Base-by-base conservation (phyloP, 23 red algal genomes). In the Agarophyton chilense region DNA sequence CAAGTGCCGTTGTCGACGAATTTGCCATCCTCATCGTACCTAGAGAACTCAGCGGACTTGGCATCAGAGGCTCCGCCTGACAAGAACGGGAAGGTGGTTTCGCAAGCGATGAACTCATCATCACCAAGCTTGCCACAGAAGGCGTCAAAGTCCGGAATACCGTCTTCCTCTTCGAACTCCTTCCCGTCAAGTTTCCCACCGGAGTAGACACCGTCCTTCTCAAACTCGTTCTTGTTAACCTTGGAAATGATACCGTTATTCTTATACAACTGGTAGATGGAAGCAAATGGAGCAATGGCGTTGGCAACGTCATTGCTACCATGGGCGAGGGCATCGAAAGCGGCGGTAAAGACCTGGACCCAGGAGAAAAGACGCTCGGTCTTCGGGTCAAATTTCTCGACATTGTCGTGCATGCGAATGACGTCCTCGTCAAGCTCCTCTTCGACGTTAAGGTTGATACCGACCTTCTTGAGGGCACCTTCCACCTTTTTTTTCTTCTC, bases 281-380 rank as follows among this genome's bases (percentile, higher is more conserved):
- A 88, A 12, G 92, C 83, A 41, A 98, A 95, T 10, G 96, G 96
- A n/a, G 86, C 96, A 52, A 96, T 92, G 16, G 93, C 93, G 76
- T 98, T 98, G 39, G 96, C 93, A 10, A 98, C 96, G 77, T 98
- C 96, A 72, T 98, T 98, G 40, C 90, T 79, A 38, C 96, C 96
- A 78, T 98, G 96, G 38, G 92, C 85, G 70, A 98, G 95, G 10
- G 92, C 79, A 79, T 95, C 96, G 81, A 98, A 95, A 16, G 92
- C 89, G 22, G 96, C 96, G 12, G 96, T 98, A 19, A 94, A 86
- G 4, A 98, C 78, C 74, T 98, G 96, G 4, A 98, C 77, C 81
- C 93, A 94, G 17, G 90, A 87, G 92, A 98, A 98, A 3, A 98
- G 72, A 57, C 94, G 78, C 87, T 98, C 96, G 4, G 93, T 73